Evolutionary conservation across 2,329 filamentous ascomycete species (phyloP).

Genomic region (Fusarium redolens): DNA sequence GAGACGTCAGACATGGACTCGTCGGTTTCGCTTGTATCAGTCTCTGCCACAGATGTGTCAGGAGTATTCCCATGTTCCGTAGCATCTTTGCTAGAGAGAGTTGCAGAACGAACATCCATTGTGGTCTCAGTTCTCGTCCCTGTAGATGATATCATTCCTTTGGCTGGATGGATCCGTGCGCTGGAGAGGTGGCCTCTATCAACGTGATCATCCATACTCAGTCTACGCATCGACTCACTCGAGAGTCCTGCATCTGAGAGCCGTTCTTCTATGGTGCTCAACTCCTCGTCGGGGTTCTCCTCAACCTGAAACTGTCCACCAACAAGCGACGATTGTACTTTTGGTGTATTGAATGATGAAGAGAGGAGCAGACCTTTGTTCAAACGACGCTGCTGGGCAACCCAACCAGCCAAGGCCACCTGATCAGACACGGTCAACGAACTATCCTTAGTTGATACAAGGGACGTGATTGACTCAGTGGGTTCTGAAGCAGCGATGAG

Average conservation of each 20-base stretch:
- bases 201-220: neutral
- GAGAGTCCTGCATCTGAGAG: slow-evolving; percentile 23
- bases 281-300: neutral
- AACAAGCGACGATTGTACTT: neutral
- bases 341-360: neutral
- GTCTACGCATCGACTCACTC: neutral
- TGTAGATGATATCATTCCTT: neutral
- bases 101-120: neutral
- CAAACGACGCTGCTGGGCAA: slow-evolving; percentile 20
- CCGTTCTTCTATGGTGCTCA: slow-evolving; percentile 26
- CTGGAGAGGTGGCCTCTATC: neutral
- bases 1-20: slow-evolving; percentile 24
- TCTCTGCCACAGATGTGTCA: slow-evolving; percentile 2
- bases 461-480: neutral
- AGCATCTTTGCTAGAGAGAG: neutral
- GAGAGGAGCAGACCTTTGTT: neutral
- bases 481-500: neutral
- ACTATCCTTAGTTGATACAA: neutral
- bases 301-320: neutral
- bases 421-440: slow-evolving; percentile 17
- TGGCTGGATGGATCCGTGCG: neutral
- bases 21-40: slow-evolving; percentile 16
- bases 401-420: slow-evolving; percentile 18
- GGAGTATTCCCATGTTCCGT: neutral
- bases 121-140: neutral